These are phyloP conservation scores for Penicillium freii DNA, from an alignment of 2,329 filamentous ascomycete genomes.

Conservation along the genomic window DNA sequence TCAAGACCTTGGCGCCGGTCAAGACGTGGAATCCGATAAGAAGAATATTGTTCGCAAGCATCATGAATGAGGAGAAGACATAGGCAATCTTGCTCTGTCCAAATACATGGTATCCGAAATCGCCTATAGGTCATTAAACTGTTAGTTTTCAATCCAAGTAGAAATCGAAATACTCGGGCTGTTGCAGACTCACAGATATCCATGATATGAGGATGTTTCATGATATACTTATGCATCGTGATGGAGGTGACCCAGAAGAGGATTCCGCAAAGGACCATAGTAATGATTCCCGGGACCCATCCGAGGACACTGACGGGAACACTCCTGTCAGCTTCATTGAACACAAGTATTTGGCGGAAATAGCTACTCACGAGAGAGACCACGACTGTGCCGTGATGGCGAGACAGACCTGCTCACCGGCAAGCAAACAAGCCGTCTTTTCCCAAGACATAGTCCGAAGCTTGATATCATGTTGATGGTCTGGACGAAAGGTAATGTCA, in stretches of 20 bases:
- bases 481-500: constrained; percentile 8
- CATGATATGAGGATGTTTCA: constrained; percentile 52
- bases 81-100: constrained; percentile 47
- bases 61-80: constrained; percentile 40
- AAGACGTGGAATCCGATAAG: constrained; percentile 53
- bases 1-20: constrained; percentile 51
- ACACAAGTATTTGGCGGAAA: background rate
- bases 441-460: constrained; percentile 56
- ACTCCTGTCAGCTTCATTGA: background rate
- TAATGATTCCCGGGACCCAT: constrained; percentile 27
- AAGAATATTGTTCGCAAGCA: constrained; percentile 54
- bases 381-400: constrained; percentile 54
- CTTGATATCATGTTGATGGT: constrained; percentile 45
- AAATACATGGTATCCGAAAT: constrained; percentile 51
- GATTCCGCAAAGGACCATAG: constrained; percentile 45
- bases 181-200: constrained; percentile 44
- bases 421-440: constrained; percentile 50
- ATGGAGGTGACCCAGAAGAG: constrained; percentile 53
- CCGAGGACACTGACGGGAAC: constrained; percentile 15
- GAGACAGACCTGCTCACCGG: constrained; percentile 51
- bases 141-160: background rate
- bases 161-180: background rate
- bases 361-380: constrained; percentile 45
- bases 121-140: constrained; percentile 25
- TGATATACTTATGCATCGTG: constrained; percentile 54